Evolutionary conservation across 2,329 filamentous ascomycete genomes (phyloP).

Genomic region (Cryphonectria naterciae): DNA sequence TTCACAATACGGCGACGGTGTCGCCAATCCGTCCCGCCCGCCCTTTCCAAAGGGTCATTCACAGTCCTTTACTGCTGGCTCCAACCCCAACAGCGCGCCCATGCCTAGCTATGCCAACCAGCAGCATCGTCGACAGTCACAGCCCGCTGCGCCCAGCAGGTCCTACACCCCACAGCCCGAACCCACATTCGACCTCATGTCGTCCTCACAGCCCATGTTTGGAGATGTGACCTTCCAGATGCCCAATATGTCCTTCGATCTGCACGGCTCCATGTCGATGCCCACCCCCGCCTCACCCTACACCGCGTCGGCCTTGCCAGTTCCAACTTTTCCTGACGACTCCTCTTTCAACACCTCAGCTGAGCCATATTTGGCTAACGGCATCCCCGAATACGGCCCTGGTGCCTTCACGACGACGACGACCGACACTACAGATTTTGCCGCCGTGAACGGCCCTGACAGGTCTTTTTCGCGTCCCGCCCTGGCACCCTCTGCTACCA

Average conservation of each 20-base stretch:
- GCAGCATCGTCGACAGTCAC: conserved; percentile 26
- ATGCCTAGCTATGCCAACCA: conserved; percentile 26
- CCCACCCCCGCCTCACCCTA: conserved; percentile 17
- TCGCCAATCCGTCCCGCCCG: conserved; percentile 28
- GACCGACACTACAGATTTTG: conserved; percentile 19
- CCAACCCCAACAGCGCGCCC: conserved; percentile 29
- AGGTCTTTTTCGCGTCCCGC: conserved; percentile 23
- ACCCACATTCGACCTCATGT: conserved; percentile 30
- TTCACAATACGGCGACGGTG: conserved; percentile 28
- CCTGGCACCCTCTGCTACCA: conserved; percentile 22
- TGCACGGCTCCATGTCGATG: conserved; percentile 21
- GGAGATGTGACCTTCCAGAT: conserved; percentile 25
- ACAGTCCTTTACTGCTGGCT: conserved; percentile 29
- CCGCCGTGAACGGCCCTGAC: conserved; percentile 19
- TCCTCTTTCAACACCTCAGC: conserved; percentile 21
- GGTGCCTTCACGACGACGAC: conserved; percentile 9
- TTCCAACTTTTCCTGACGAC: conserved; percentile 17
- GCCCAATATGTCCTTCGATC: conserved; percentile 25
- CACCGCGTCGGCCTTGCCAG: conserved; percentile 11
- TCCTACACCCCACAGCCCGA: conserved; percentile 27
- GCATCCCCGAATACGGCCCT: conserved; percentile 19
- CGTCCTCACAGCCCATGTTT: conserved; percentile 26
- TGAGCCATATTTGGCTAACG: conserved; percentile 19
- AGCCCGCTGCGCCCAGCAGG: conserved; percentile 24
- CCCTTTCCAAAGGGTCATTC: conserved; percentile 24